Percentiles rank a stretch among this genome's conserved stretches.
phyloP scores from a whole-genome alignment of 768 basidiomycete species.

The Russula lepida region DNA sequence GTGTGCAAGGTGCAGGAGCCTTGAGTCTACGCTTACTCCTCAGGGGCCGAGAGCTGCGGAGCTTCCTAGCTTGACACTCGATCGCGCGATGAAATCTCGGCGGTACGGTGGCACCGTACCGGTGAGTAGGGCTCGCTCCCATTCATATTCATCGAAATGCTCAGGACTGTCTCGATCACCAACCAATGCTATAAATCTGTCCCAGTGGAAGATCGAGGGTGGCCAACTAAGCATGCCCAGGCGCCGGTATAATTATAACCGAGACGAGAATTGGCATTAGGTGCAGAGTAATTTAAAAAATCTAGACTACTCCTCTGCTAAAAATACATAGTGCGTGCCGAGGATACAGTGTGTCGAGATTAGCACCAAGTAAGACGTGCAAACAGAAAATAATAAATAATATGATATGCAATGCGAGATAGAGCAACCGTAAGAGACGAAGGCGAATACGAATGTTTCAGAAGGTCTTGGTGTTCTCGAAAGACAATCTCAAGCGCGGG shows the following conservation, averaged over 20 bases:
- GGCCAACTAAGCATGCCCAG: background rate
- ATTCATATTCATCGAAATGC: background rate
- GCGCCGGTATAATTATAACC: background rate
- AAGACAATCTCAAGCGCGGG: background rate
- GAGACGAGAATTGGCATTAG: background rate
- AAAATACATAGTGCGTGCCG: constrained; percentile 8
- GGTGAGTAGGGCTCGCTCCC: background rate
- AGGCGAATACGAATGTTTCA: background rate
- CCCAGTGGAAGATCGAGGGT: background rate
- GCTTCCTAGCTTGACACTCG: background rate
- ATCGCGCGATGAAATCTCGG: constrained; percentile 7
- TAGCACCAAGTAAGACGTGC: background rate
- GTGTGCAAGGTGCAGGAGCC: too few relatives aligned
- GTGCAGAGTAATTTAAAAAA: constrained; percentile 1
- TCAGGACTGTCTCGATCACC: background rate
- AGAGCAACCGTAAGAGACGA: background rate
- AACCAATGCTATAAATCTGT: background rate
- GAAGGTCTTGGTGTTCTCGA: background rate
- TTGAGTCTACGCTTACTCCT: background rate
- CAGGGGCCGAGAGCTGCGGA: constrained; percentile 1
- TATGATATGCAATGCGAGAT: background rate
- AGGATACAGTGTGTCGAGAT: constrained; percentile 10
- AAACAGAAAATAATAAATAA: background rate
- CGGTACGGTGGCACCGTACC: background rate
- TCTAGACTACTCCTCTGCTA: constrained; percentile 7